These are phyloP conservation scores for Talaromyces piceae DNA, from an alignment of 2,329 filamentous ascomycete genomes.

Conservation along the genomic window DNA sequence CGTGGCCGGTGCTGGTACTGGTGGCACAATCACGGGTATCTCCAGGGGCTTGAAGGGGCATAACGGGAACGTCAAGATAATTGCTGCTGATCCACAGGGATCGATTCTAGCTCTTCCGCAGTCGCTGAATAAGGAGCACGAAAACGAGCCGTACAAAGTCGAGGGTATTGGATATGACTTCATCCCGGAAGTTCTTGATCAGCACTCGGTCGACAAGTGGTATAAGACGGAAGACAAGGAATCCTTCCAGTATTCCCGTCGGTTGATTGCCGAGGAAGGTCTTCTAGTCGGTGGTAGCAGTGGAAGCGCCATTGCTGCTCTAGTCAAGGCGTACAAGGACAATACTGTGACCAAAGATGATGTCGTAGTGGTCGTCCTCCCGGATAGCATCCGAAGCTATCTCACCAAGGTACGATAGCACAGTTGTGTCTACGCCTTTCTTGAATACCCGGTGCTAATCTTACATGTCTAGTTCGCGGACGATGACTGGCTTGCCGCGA, in stretches of 20 bases:
- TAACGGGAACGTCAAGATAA: slow-evolving; percentile 73
- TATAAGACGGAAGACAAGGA: slow-evolving; percentile 96
- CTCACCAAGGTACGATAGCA: slow-evolving; percentile 64
- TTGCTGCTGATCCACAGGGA: slow-evolving; percentile 87
- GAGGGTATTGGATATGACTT: slow-evolving; percentile 99
- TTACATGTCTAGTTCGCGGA: slow-evolving; percentile 65
- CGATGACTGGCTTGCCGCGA: slow-evolving; percentile 97
- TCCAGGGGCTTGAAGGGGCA: slow-evolving; percentile 82
- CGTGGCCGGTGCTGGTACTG: slow-evolving; percentile 88
- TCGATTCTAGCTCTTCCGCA: slow-evolving; percentile 83
- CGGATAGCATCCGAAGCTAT: slow-evolving; percentile 95
- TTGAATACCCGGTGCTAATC: slow-evolving; percentile 9
- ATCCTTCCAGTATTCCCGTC: slow-evolving; percentile 81
- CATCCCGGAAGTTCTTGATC: slow-evolving; percentile 86
- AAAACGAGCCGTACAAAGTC: slow-evolving; percentile 88
- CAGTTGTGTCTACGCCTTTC: background rate
- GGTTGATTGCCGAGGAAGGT: slow-evolving; percentile 89
- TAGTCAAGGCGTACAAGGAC: slow-evolving; percentile 69
- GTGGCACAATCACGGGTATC: slow-evolving; percentile 88
- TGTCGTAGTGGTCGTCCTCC: slow-evolving; percentile 81
- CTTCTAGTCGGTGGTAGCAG: slow-evolving; percentile 89
- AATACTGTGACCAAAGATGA: slow-evolving; percentile 72
- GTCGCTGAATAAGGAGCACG: slow-evolving; percentile 67
- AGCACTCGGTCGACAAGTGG: slow-evolving; percentile 77
- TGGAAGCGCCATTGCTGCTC: slow-evolving; percentile 81